Percentiles rank a stretch among this genome's conserved stretches.
Evolutionary conservation across 148 eudicot genomes (phyloP).

Genomic region (Amaranthus palmeri): DNA sequence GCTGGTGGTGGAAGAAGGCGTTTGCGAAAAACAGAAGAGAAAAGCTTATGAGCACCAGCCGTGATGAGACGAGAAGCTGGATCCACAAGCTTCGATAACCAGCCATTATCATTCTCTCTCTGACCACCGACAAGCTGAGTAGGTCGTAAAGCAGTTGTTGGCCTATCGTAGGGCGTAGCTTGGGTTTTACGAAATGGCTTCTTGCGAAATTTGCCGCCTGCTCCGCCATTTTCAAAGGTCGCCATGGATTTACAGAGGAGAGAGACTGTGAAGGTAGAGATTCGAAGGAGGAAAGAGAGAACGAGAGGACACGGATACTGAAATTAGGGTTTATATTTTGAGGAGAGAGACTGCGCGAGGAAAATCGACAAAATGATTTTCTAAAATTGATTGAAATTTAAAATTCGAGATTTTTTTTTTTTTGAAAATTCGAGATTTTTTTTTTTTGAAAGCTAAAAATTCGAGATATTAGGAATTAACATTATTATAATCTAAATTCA

Average conservation of each 20-base stretch:
- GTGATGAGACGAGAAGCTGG: constrained; percentile 74
- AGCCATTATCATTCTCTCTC: constrained; percentile 22
- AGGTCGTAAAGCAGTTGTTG: constrained; percentile 45
- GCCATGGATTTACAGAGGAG: constrained; percentile 23
- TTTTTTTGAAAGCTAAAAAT: too few relatives aligned
- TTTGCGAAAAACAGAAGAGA: constrained; percentile 59
- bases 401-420: too few relatives aligned
- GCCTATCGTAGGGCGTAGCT: constrained; percentile 85
- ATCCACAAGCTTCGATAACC: constrained; percentile 72
- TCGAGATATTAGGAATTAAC: too few relatives aligned
- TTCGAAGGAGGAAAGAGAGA: constrained; percentile 19
- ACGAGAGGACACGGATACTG: neutral
- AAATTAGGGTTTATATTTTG: too few relatives aligned
- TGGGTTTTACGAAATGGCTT: constrained; percentile 34
- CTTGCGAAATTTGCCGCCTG: constrained; percentile 66
- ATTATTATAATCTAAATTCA: too few relatives aligned
- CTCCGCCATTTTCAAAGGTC: constrained; percentile 41
- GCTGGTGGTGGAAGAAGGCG: constrained; percentile 65
- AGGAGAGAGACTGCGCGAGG: too few relatives aligned
- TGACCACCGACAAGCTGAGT: constrained; percentile 21
- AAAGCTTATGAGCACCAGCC: constrained; percentile 58
- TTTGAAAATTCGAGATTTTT: too few relatives aligned
- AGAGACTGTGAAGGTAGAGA: constrained; percentile 30
- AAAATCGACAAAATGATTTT: too few relatives aligned
- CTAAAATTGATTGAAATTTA: too few relatives aligned